Evolutionary conservation across 2,329 filamentous ascomycete genomes (phyloP), one percentile per base, ranked within the genome.

Genomic region (Cadophora luteo-olivacea): DNA sequence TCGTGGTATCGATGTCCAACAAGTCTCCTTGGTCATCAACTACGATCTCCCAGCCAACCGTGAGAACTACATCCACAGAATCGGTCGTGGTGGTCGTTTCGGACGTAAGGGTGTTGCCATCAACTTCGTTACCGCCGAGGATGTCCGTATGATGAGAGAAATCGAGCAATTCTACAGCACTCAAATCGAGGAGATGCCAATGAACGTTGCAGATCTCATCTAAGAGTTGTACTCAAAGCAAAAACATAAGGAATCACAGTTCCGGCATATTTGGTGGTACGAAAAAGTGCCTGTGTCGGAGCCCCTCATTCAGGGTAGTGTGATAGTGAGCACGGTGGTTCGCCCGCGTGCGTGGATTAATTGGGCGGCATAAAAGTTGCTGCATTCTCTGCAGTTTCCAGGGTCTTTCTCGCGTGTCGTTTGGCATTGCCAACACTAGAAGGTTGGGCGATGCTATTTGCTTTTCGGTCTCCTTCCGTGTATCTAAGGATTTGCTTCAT

Each of bases 131-230:
- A 98, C 95, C 72, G 93, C 94, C 78, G 96, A 99, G 76, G 96
- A 99, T 84, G 96, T 99, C 79, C 94, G 95, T 83, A 98, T 99
- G 93, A 97, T 99, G 93, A 91, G 96, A 82, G 96, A 99, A 85
- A 99, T 99, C 78, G 96, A 99, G 84, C 93, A 97, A 86, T 99
- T 98, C 89, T 99, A 99, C 91, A 97, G 93, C 89, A 99, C 96
- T 83, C 96, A 99, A 87, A 98, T 99, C 77, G 96, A 99, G 86
- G 96, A 99, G 89, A 99, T 99, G 96, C 96, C 96, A 80, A 98
- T 99, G 96, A 92, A 92, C 83, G 89, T 92, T 77, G 89, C 89
- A 77, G 89, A 92, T 78, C 88, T 92, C 77, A 92, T 92, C 82
- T 91, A 90, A 89, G 72, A 70, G 68, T 68, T 71, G 49, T 64